A percentile compares a stretch with the other conserved stretches of the same genome.
Conservation (phyloP, 768 basidiomycete species). For the Neoboletus subvelutipes region DNA sequence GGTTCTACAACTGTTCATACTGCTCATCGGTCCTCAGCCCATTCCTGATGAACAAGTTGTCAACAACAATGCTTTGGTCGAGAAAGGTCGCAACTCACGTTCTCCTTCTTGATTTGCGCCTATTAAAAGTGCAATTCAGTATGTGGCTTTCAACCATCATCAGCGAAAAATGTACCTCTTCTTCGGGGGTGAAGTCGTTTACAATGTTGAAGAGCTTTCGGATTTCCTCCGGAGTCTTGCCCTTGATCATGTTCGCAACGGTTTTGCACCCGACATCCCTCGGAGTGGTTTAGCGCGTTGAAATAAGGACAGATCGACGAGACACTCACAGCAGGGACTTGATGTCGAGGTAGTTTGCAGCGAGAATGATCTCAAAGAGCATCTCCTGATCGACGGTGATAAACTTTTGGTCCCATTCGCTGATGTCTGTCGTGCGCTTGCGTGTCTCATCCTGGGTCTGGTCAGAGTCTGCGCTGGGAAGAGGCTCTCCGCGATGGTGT, state of each 20-base stretch:
- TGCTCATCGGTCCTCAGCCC: conserved; percentile 85
- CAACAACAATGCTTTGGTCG: conserved; percentile 15
- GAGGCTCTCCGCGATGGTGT: conserved; percentile 96
- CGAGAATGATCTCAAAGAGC: conserved; percentile 99
- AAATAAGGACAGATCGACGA: background rate
- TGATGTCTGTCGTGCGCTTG: conserved; percentile 97
- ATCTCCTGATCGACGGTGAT: conserved; percentile 99
- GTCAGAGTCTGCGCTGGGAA: conserved; percentile 81
- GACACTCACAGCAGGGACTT: conserved; percentile 87
- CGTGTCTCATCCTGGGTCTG: conserved; percentile 89
- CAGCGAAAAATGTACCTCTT: conserved; percentile 65
- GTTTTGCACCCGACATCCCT: conserved; percentile 99
- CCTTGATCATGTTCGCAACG: conserved; percentile 99
- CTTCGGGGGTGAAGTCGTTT: conserved; percentile 98
- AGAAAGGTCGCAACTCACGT: conserved; percentile 54
- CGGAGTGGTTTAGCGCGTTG: conserved; percentile 2
- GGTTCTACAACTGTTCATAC: conserved; percentile 18
- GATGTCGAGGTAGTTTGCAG: conserved; percentile 99
- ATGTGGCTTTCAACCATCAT: background rate
- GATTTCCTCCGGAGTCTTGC: conserved; percentile 99
- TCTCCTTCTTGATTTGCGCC: conserved; percentile 99
- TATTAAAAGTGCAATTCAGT: conserved; percentile 30
- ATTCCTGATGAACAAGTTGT: conserved; percentile 60
- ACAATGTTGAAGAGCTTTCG: conserved; percentile 97
- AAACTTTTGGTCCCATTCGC: conserved; percentile 99